A percentile compares a stretch with the other conserved stretches of the same genome.
Evolutionary conservation across 1,284 basidiomycete species (phyloP).

Genomic region (Bjerkandera adusta): DNA sequence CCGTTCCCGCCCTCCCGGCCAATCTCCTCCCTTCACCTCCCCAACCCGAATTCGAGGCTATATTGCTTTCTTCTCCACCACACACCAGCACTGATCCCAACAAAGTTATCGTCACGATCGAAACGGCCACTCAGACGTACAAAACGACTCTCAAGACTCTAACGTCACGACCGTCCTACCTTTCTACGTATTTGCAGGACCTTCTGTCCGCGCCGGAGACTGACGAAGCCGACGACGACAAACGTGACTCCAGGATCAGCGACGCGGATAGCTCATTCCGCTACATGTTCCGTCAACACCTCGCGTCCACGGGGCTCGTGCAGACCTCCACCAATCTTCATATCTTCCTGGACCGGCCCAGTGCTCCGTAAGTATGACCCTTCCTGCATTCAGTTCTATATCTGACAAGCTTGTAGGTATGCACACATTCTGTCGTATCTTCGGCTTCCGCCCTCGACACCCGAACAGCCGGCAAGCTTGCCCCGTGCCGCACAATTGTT

Average conservation of each 20-base stretch:
- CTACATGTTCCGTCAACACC: conserved; percentile 59
- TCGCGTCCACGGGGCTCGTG: conserved; percentile 53
- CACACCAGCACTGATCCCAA: conserved; percentile 47
- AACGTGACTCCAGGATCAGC: conserved; percentile 35
- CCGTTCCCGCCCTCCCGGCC: conserved; percentile 37
- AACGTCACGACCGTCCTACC: conserved; percentile 61
- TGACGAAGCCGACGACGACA: conserved; percentile 42
- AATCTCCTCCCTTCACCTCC: conserved; percentile 30
- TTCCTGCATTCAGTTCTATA: neutral
- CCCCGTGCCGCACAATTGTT: conserved; percentile 59
- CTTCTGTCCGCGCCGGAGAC: conserved; percentile 34
- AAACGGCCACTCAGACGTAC: conserved; percentile 64
- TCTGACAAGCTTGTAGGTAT: conserved; percentile 4
- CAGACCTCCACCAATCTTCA: conserved; percentile 51
- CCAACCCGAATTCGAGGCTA: conserved; percentile 57
- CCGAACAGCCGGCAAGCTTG: conserved; percentile 30
- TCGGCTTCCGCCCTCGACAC: conserved; percentile 25
- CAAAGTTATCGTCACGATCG: conserved; percentile 63
- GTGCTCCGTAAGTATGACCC: conserved; percentile 60
- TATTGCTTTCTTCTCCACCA: conserved; percentile 62
- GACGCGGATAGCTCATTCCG: conserved; percentile 33
- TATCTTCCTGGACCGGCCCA: conserved; percentile 78
- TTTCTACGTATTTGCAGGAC: conserved; percentile 55
- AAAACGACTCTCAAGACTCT: conserved; percentile 66
- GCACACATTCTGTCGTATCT: conserved; percentile 21